Conservation (phyloP, 2,329 filamentous ascomycete genomes). For the Kalmusia sp. region DNA sequence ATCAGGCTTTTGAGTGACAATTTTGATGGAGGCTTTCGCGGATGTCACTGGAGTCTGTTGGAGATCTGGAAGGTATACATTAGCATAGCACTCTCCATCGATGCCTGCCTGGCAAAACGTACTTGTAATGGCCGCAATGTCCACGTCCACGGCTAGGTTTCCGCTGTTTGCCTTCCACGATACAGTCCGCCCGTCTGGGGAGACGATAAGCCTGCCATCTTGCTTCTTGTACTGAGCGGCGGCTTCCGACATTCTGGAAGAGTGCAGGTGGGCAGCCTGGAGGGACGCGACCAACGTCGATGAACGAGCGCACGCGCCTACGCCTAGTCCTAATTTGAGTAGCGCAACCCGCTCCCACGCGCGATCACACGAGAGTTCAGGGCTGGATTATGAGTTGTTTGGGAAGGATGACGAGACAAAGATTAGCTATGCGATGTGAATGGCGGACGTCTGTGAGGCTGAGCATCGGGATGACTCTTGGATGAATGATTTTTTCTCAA, state of each 20-base stretch:
- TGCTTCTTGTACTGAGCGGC: conserved; percentile 85
- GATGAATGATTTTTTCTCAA: too few relatives aligned
- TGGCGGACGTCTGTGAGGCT: too few relatives aligned
- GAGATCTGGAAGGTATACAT: conserved; percentile 66
- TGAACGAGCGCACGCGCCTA: too few relatives aligned
- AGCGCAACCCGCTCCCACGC: too few relatives aligned
- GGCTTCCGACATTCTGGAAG: conserved; percentile 45
- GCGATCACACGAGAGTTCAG: too few relatives aligned
- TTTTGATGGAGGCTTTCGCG: conserved; percentile 91
- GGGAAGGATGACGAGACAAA: too few relatives aligned
- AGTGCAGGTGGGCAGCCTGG: conserved; percentile 5
- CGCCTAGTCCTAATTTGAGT: too few relatives aligned
- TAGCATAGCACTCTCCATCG: conserved; percentile 2
- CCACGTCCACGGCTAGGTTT: conserved; percentile 71
- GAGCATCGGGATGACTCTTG: too few relatives aligned
- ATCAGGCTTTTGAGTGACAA: conserved; percentile 74
- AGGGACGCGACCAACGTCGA: neutral
- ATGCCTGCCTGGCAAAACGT: conserved; percentile 49
- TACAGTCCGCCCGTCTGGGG: conserved; percentile 74
- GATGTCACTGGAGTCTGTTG: conserved; percentile 92
- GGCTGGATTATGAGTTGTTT: too few relatives aligned
- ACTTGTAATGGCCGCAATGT: conserved; percentile 83
- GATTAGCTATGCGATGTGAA: too few relatives aligned
- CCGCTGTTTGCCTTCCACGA: conserved; percentile 78
- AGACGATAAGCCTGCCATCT: conserved; percentile 81